Conservation (phyloP, 257 asterid genomes). For the Solanum chilense region DNA sequence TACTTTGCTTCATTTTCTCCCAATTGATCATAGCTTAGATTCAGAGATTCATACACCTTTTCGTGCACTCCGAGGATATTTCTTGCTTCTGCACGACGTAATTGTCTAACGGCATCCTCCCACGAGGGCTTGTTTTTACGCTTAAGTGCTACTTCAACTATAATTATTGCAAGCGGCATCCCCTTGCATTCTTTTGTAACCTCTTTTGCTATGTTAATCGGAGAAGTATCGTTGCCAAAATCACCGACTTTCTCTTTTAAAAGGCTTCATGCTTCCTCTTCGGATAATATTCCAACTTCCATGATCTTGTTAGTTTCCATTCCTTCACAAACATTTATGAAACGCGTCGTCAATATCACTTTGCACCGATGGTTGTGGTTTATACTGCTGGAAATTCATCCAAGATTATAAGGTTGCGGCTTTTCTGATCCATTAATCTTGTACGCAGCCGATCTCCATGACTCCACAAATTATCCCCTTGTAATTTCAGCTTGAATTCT, state of each 20-base stretch:
- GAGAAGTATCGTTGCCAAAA: neutral
- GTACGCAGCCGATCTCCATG: neutral
- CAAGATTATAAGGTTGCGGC: neutral
- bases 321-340: neutral
- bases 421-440: neutral
- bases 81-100: no score
- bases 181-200: constrained; percentile 1
- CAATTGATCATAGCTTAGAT: no score
- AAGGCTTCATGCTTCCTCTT: neutral
- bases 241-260: neutral
- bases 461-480: neutral
- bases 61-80: no score
- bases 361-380: no score
- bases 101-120: no score
- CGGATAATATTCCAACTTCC: neutral
- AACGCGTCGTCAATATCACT: no score
- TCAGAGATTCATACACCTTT: no score
- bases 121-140: no score
- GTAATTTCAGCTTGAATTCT: neutral
- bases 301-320: neutral
- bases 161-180: constrained; percentile 2
- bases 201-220: neutral
- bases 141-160: neutral
- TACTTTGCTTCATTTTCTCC: no score
- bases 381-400: no score